Evolutionary conservation across 2,329 filamentous ascomycete species (phyloP).

Genomic region (Stylonectria norvegica): DNA sequence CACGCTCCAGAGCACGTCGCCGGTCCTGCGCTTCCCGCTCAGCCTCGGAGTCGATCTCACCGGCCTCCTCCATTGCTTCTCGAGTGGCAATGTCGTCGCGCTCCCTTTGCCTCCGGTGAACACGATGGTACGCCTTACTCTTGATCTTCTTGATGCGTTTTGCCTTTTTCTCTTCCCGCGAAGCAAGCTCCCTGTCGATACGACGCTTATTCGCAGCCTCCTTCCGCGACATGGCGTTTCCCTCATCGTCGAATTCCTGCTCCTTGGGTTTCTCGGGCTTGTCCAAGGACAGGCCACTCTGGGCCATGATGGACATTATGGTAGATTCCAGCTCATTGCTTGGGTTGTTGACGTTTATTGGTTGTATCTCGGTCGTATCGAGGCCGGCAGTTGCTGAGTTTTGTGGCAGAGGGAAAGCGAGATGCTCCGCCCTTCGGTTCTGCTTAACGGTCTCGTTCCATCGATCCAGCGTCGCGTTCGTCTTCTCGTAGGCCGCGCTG

Average conservation of each 20-base stretch:
- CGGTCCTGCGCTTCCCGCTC: conserved; percentile 66
- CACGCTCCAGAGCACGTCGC: conserved; percentile 75
- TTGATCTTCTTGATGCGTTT: conserved; percentile 99
- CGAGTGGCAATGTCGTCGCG: conserved; percentile 51
- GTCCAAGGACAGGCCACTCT: conserved; percentile 69
- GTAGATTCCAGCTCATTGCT: conserved; percentile 79
- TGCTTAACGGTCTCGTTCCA: conserved; percentile 96
- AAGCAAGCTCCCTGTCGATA: conserved; percentile 77
- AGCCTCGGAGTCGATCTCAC: conserved; percentile 61
- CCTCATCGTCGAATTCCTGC: conserved; percentile 64
- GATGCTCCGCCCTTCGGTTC: conserved; percentile 85
- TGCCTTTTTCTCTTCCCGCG: conserved; percentile 81
- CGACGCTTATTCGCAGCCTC: conserved; percentile 72
- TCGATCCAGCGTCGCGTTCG: conserved; percentile 82
- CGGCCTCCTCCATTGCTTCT: conserved; percentile 53
- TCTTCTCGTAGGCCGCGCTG: conserved; percentile 79
- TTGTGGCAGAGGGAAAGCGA: conserved; percentile 80
- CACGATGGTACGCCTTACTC: conserved; percentile 88
- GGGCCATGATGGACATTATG: conserved; percentile 84
- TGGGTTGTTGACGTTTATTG: conserved; percentile 60
- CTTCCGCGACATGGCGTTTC: conserved; percentile 68
- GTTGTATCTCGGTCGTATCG: conserved; percentile 60
- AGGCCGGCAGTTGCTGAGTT: conserved; percentile 61
- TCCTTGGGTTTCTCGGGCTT: conserved; percentile 48
- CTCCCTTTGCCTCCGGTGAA: conserved; percentile 74